These are phyloP conservation scores for Aspergillus hiratsukae DNA, from an alignment of 2,329 filamentous ascomycete species.

Conservation along the genomic window DNA sequence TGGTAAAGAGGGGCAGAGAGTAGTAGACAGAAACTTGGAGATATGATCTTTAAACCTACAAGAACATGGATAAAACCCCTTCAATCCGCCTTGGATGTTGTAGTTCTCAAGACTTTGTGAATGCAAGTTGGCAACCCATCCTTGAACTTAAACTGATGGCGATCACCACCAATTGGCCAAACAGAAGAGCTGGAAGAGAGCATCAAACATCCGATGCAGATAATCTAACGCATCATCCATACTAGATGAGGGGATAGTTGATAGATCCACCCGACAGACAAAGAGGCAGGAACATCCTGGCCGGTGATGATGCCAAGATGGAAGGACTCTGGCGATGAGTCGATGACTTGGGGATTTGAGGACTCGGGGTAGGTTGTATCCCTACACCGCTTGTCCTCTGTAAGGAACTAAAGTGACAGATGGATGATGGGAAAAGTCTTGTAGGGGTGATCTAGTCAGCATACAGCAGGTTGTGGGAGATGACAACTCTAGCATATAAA, in stretches of 20 bases:
- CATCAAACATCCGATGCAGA: constrained; percentile 7
- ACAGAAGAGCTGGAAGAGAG: not conserved
- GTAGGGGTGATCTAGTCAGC: not conserved
- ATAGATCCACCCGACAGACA: not conserved
- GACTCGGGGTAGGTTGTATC: not conserved
- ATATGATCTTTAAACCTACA: not conserved
- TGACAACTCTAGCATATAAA: not conserved
- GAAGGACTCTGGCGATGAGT: not conserved
- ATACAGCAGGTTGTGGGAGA: not conserved
- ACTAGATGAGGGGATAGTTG: not conserved
- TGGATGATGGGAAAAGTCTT: not conserved
- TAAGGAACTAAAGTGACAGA: not conserved
- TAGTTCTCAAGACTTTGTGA: not conserved
- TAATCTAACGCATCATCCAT: not conserved
- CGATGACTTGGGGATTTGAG: not conserved
- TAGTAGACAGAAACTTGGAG: not conserved
- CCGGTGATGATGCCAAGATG: not conserved
- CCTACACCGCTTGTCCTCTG: constrained; percentile 4
- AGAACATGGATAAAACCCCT: not conserved
- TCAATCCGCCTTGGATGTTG: not conserved
- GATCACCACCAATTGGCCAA: not conserved
- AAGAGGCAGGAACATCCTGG: constrained; percentile 1
- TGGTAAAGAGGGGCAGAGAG: constrained; percentile 1
- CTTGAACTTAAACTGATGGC: not conserved
- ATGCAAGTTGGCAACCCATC: not conserved